Evolutionary conservation across 495 filamentous ascomycete species (phyloP).

Genomic region (Penicillium parvum): DNA sequence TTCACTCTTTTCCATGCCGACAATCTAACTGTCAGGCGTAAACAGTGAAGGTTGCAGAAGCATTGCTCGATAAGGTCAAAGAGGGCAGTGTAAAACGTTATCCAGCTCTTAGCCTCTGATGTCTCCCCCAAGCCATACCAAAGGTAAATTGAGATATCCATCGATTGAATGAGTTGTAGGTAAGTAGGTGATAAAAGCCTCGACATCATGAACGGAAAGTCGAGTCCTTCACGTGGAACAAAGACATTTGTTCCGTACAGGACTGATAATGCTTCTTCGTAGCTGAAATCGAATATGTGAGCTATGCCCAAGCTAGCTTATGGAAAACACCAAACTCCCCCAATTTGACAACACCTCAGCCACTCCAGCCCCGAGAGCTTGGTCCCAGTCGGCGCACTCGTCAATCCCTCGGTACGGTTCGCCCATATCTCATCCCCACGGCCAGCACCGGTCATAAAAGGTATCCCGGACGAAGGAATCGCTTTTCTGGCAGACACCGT

Average conservation of each 20-base stretch:
- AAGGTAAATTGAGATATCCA: conserved; percentile 9
- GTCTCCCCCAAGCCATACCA: background rate
- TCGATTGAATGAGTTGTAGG: conserved; percentile 5
- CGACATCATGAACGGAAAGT: conserved; percentile 10
- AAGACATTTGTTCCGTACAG: conserved; percentile 18
- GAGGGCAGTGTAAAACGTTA: background rate
- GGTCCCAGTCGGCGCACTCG: background rate
- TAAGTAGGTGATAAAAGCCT: conserved; percentile 4
- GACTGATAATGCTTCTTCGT: conserved; percentile 13
- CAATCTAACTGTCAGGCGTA: background rate
- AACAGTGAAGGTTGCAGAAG: background rate
- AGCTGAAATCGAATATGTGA: conserved; percentile 6
- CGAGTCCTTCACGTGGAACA: background rate
- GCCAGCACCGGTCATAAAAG: background rate
- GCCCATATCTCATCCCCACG: background rate
- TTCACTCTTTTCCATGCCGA: background rate
- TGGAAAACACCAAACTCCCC: conserved; percentile 9
- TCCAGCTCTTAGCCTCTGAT: background rate
- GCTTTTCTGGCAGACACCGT: conserved; percentile 8
- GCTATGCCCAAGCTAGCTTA: background rate
- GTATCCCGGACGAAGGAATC: conserved; percentile 1
- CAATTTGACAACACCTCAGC: conserved; percentile 16
- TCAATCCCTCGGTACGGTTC: background rate
- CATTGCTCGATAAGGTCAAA: background rate
- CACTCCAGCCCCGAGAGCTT: conserved; percentile 12